phyloP scores from a whole-genome alignment of 192 early-diverging fungal species.

The Gigaspora rosea region DNA sequence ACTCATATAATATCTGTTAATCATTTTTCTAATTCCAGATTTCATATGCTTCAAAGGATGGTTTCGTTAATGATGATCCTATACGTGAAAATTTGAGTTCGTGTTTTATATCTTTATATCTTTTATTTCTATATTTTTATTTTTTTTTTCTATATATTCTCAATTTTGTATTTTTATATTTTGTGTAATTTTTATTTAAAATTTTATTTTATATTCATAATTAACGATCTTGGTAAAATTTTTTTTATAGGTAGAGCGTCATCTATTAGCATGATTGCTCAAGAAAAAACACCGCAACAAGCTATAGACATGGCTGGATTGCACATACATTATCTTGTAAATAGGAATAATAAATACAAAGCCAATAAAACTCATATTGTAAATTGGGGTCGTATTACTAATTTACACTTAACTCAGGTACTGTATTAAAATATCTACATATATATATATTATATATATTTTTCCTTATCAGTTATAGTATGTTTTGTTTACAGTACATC shows the following conservation, averaged over 20 bases:
- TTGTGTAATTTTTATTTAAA: background rate
- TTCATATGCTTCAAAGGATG: constrained; percentile 3
- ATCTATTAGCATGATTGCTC: background rate
- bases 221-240: background rate
- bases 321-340: background rate
- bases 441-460: background rate
- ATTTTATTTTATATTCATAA: background rate
- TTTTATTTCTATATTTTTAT: too few relatives aligned
- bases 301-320: background rate
- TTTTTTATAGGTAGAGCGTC: background rate
- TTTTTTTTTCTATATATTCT: too few relatives aligned
- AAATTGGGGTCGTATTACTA: background rate
- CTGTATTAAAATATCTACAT: background rate
- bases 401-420: background rate
- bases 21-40: background rate
- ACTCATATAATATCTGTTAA: too few relatives aligned
- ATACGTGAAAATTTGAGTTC: background rate
- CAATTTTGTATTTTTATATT: background rate
- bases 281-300: constrained; percentile 3
- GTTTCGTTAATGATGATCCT: background rate
- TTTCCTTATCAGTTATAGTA: too few relatives aligned
- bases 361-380: background rate
- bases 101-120: background rate
- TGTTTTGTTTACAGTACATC: background rate
- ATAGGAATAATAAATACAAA: background rate